A percentile compares a stretch with the other conserved stretches of the same genome.
These are phyloP conservation scores for Aspergillus incahuasiensis DNA, from an alignment of 495 filamentous ascomycete species.

Conservation along the genomic window DNA sequence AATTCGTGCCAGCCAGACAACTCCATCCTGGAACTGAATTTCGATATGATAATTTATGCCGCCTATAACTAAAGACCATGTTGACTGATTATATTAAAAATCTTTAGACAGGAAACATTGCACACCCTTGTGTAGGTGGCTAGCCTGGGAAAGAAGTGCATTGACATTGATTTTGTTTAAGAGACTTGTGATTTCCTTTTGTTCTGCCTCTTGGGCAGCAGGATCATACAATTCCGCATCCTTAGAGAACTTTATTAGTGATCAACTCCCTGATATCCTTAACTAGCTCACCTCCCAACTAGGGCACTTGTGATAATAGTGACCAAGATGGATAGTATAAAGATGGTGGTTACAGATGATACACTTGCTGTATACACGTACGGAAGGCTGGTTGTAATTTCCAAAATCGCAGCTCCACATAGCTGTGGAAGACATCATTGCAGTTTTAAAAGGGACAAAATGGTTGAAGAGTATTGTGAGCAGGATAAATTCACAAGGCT, in stretches of 20 bases:
- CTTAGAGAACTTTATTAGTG: slow-evolving; percentile 15
- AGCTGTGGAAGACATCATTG: too few species aligned
- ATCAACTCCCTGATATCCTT: too few species aligned
- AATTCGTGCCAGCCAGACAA: slow-evolving; percentile 24
- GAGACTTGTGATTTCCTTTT: slow-evolving; percentile 24
- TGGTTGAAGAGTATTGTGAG: too few species aligned
- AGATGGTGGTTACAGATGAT: too few species aligned
- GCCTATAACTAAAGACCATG: slow-evolving; percentile 30
- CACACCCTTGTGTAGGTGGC: slow-evolving; percentile 22
- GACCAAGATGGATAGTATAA: too few species aligned
- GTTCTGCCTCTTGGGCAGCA: slow-evolving; percentile 23
- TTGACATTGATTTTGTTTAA: slow-evolving; percentile 26
- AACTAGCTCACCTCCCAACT: too few species aligned
- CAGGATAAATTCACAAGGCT: too few species aligned
- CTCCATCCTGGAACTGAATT: slow-evolving; percentile 25
- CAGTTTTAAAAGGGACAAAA: too few species aligned
- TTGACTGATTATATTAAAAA: slow-evolving; percentile 25
- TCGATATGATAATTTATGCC: slow-evolving; percentile 35
- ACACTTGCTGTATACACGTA: too few species aligned
- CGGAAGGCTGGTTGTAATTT: too few species aligned
- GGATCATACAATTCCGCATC: slow-evolving; percentile 25
- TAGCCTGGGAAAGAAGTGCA: slow-evolving; percentile 21
- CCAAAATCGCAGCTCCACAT: too few species aligned
- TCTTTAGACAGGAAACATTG: slow-evolving; percentile 19
- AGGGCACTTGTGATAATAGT: too few species aligned